Evolutionary conservation across 345 rosid species (phyloP), one percentile per base, ranked within the genome.

Genomic region (Cochlearia excelsa): DNA sequence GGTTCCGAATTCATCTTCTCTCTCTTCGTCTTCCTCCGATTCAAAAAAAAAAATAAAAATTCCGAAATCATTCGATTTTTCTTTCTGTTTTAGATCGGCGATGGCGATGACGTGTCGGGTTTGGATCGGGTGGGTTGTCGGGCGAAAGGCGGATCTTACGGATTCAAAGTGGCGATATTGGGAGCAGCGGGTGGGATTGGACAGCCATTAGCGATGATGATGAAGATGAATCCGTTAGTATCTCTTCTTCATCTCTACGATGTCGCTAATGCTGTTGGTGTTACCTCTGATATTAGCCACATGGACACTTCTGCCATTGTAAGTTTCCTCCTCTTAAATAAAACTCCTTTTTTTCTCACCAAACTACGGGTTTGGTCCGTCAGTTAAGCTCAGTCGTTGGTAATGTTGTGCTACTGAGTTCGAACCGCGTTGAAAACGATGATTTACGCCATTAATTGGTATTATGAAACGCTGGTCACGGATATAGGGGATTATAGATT

Each of bases 161-260:
- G 97, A 45, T 93, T 85, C 69, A 93, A 90, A 66, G 99, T 93
- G 26, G 99, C 90, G 1, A 77, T 93, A 57, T 61, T 93, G 65
- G 97, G 99, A 57, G 99, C 99, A 26, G 95, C 97, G 2, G 97
- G 99, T 4, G 99, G 99, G 30, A 93, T 90, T 1, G 99, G 99
- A 7, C 97, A 93, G 70, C 97, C 99, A 16, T 76, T 93, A 30
- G 81, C 92, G 4, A 45, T 93, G 97, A 65, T 93, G 78, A 93
- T 87, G 97, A 93, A 93, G 77, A 90, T 82, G 83, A 93, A 90
- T 59, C 97, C 99, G 1, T 77, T 93, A 75, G 95, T 93, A 37
- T 90, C 96, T 0, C 76, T 87, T 71, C 99, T 90, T 73, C 99
- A 93, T 74, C 82, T 93, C 46, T 87, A 90, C 60, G 97, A 93